phyloP scores from a whole-genome alignment of 768 basidiomycete species.

The Nevesoporus exiguus region DNA sequence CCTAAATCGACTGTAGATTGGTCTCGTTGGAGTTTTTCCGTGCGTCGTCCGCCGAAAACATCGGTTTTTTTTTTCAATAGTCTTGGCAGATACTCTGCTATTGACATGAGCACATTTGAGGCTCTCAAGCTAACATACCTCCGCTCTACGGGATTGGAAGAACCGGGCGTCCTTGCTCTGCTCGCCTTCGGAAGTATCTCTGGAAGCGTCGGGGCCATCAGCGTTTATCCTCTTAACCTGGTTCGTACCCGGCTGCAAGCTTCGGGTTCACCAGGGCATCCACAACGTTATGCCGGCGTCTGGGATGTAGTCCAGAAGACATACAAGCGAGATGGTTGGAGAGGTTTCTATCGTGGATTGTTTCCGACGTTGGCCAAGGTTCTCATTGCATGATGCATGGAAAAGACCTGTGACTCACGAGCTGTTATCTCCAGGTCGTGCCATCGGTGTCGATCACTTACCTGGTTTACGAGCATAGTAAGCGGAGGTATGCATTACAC shows the following conservation, averaged over 20 bases:
- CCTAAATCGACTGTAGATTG: conserved; percentile 56
- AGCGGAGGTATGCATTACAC: conserved; percentile 56
- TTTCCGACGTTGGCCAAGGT: conserved; percentile 93
- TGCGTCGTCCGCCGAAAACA: conserved; percentile 34
- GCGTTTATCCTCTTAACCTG: conserved; percentile 89
- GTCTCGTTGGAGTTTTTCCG: conserved; percentile 96
- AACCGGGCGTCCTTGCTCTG: conserved; percentile 83
- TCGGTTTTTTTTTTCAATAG: conserved; percentile 4
- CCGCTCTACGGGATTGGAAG: conserved; percentile 80
- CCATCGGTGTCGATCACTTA: conserved; percentile 97
- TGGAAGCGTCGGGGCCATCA: conserved; percentile 90
- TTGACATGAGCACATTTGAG: conserved; percentile 98
- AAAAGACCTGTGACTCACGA: not conserved
- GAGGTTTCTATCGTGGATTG: conserved; percentile 91
- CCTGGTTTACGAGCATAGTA: conserved; percentile 87
- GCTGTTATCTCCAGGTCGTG: conserved; percentile 58
- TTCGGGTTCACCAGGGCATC: conserved; percentile 93
- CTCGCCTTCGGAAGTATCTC: conserved; percentile 91
- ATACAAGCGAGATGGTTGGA: conserved; percentile 82
- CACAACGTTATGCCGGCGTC: conserved; percentile 85
- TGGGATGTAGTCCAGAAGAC: conserved; percentile 81
- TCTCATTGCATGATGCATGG: conserved; percentile 5
- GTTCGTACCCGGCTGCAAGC: conserved; percentile 95
- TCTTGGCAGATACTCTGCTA: conserved; percentile 74
- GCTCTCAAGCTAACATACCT: conserved; percentile 90